Conservation (phyloP, 306 rosid species). For the Malus fusca region DNA sequence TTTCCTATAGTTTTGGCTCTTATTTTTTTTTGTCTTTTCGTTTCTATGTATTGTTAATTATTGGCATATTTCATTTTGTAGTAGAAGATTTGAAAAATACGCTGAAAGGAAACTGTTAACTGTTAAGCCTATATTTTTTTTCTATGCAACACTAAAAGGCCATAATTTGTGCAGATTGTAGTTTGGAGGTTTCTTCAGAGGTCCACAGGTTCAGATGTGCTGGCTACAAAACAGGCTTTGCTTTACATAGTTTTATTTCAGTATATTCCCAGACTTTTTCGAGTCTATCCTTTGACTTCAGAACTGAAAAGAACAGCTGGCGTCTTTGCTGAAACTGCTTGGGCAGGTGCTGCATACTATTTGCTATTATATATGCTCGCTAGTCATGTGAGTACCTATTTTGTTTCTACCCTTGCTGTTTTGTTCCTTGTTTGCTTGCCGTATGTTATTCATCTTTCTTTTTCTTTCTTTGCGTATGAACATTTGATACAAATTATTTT, state of each 20-base stretch:
- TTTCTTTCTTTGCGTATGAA: not conserved
- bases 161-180: slow-evolving; percentile 52
- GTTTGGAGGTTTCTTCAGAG: slow-evolving; percentile 88
- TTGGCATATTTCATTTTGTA: not conserved
- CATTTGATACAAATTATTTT: not conserved
- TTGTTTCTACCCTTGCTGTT: not conserved
- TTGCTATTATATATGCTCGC: slow-evolving; percentile 92
- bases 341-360: slow-evolving; percentile 99
- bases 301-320: slow-evolving; percentile 97
- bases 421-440: slow-evolving; percentile 15
- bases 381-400: slow-evolving; percentile 76
- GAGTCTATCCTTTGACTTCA: slow-evolving; percentile 75
- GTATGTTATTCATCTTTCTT: not conserved
- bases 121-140: not conserved
- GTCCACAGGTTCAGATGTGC: slow-evolving; percentile 75
- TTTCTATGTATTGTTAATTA: not conserved
- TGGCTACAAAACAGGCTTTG: slow-evolving; percentile 80
- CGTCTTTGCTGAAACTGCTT: slow-evolving; percentile 95
- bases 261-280: slow-evolving; percentile 75
- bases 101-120: not conserved
- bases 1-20: slow-evolving; percentile 1
- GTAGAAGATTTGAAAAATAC: not conserved
- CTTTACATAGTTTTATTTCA: slow-evolving; percentile 80
- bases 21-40: not conserved
- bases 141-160: not conserved